Conservation (phyloP, 352 stramenopile species). For the Phytopythium montanum region DNA sequence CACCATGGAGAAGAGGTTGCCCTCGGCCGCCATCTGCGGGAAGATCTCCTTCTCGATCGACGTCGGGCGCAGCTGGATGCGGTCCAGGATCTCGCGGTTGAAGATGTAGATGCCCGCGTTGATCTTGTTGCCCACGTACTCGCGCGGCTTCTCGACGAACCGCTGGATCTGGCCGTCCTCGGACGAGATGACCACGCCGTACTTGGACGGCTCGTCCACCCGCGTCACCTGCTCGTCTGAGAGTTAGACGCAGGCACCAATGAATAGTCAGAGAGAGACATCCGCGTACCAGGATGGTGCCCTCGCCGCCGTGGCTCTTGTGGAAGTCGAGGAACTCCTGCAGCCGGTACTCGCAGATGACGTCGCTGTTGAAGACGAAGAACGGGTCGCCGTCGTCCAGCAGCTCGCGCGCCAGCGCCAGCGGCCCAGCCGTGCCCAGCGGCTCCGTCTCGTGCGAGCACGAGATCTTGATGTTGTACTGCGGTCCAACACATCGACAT, state of each 20-base stretch:
- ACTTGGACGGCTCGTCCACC: slow-evolving; percentile 88
- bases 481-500: background rate
- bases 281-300: slow-evolving; percentile 55
- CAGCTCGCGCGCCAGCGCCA: slow-evolving; percentile 78
- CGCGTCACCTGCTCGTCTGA: slow-evolving; percentile 39
- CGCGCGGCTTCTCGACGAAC: slow-evolving; percentile 7
- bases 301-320: slow-evolving; percentile 68
- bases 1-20: slow-evolving; percentile 83
- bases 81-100: too few relatives aligned
- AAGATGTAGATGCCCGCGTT: too few relatives aligned
- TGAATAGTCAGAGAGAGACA: background rate
- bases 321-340: slow-evolving; percentile 82
- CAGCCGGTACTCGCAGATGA: slow-evolving; percentile 84
- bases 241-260: background rate
- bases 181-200: slow-evolving; percentile 79
- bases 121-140: too few relatives aligned
- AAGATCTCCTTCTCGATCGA: slow-evolving; percentile 92
- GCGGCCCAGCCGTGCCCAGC: slow-evolving; percentile 75
- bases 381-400: slow-evolving; percentile 86
- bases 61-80: slow-evolving; percentile 82
- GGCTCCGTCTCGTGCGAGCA: slow-evolving; percentile 86
- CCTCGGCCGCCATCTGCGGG: slow-evolving; percentile 86
- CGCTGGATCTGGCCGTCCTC: slow-evolving; percentile 6
- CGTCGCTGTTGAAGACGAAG: slow-evolving; percentile 91
- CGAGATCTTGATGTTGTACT: slow-evolving; percentile 90